Percentiles rank a stretch among this genome's conserved stretches.
Conservation (phyloP, 768 basidiomycete species). For the Pisolithus marmoratus region DNA sequence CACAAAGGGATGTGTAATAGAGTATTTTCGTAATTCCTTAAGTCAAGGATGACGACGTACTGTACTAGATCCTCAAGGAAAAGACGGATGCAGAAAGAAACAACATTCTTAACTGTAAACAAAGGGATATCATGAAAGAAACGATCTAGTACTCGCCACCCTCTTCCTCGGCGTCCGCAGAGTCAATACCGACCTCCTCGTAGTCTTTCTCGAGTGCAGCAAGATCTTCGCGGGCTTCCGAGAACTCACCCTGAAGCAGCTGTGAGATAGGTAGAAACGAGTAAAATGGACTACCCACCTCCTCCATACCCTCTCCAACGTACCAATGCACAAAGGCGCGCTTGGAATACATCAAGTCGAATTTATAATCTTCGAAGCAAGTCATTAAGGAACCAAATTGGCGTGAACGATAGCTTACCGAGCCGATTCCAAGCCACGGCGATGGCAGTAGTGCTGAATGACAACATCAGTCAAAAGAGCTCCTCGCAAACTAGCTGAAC, state of each 20-base stretch:
- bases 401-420: conserved; percentile 33
- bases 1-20: not conserved
- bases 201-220: conserved; percentile 96
- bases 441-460: conserved; percentile 78
- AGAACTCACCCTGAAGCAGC: conserved; percentile 78
- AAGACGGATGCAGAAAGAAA: not conserved
- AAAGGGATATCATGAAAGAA: not conserved
- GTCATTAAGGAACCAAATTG: conserved; percentile 5
- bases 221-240: conserved; percentile 96
- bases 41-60: conserved; percentile 3
- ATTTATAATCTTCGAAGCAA: conserved; percentile 74
- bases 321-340: conserved; percentile 93
- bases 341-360: conserved; percentile 96
- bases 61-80: not conserved
- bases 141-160: conserved; percentile 39
- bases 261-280: conserved; percentile 6
- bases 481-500: conserved; percentile 13
- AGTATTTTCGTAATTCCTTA: not conserved
- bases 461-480: not conserved
- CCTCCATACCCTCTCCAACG: conserved; percentile 99
- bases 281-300: conserved; percentile 36
- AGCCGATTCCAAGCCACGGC: conserved; percentile 91
- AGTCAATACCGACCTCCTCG: conserved; percentile 82
- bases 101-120: not conserved
- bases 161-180: conserved; percentile 60